A percentile compares a stretch with the other conserved stretches of the same genome.
Evolutionary conservation across 768 basidiomycete species (phyloP).

Genomic region (Astraeus odoratus): DNA sequence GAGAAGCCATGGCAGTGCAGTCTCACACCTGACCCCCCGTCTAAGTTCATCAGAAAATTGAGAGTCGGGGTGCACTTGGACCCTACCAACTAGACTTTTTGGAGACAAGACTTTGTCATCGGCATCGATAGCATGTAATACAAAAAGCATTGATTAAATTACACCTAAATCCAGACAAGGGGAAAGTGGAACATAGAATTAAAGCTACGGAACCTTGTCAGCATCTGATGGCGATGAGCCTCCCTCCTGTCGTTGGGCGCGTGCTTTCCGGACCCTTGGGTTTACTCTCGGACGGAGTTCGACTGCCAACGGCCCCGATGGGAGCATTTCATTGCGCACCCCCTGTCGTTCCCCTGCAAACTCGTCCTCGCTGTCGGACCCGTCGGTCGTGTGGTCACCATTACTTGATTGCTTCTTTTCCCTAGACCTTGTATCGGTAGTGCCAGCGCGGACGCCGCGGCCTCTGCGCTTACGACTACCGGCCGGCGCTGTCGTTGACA

Average conservation of each 20-base stretch:
- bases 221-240: background rate
- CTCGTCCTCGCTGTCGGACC: conserved; percentile 16
- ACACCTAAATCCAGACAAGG: background rate
- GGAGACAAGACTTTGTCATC: background rate
- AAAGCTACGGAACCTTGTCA: background rate
- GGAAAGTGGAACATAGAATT: background rate
- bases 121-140: background rate
- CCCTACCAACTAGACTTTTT: background rate
- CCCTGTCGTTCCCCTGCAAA: conserved; percentile 8
- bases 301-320: conserved; percentile 21
- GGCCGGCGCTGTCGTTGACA: background rate
- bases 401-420: background rate
- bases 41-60: background rate
- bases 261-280: conserved; percentile 16
- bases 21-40: background rate
- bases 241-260: background rate
- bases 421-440: background rate
- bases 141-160: background rate
- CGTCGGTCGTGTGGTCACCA: conserved; percentile 4
- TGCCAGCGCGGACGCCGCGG: background rate
- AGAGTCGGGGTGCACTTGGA: background rate
- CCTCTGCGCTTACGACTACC: background rate
- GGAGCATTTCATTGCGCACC: background rate
- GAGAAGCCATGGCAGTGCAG: too few species aligned
- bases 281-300: conserved; percentile 38